Percentiles rank a stretch among this genome's conserved stretches.
Evolutionary conservation across 805 yeast species (phyloP).

Genomic region (Candida adriatica): DNA sequence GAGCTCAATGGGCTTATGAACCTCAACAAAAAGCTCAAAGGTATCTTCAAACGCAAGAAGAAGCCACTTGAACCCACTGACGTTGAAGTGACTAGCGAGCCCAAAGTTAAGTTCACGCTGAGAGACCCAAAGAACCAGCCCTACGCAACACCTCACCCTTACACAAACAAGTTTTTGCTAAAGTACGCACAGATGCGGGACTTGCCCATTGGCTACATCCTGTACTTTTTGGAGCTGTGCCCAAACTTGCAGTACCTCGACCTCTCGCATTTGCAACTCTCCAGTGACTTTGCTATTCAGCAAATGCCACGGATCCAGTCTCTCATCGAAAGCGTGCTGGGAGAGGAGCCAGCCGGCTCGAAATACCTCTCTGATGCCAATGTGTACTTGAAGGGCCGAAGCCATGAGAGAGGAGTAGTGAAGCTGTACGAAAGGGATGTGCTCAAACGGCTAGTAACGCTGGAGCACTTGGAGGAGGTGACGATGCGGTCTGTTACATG

Average conservation of each 20-base stretch:
- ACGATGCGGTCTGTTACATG: constrained; percentile 38
- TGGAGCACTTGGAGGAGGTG: constrained; percentile 30
- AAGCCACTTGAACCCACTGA: constrained; percentile 1
- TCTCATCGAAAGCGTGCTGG: constrained; percentile 18
- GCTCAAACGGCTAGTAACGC: constrained; percentile 23
- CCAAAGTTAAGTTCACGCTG: constrained; percentile 8
- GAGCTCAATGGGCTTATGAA: constrained; percentile 5
- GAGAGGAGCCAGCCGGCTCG: constrained; percentile 1
- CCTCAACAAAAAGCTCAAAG: constrained; percentile 3
- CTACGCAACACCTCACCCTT: constrained; percentile 45
- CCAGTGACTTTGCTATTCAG: constrained; percentile 52
- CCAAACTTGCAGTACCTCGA: constrained; percentile 50
- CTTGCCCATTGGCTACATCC: constrained; percentile 67
- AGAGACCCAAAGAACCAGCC: constrained; percentile 24
- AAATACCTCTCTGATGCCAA: constrained; percentile 19
- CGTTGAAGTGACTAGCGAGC: constrained; percentile 1
- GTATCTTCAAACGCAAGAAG: constrained; percentile 5
- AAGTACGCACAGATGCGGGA: constrained; percentile 67
- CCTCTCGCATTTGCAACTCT: constrained; percentile 54
- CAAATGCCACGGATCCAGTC: constrained; percentile 10
- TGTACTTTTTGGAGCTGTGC: constrained; percentile 66
- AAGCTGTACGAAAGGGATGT: constrained; percentile 21
- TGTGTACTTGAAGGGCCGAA: constrained; percentile 12
- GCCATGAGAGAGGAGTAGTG: constrained; percentile 13
- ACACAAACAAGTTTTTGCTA: constrained; percentile 49